phyloP scores from a whole-genome alignment of 371 early-diverging fungal species.

The Rhizomucor pusillus region DNA sequence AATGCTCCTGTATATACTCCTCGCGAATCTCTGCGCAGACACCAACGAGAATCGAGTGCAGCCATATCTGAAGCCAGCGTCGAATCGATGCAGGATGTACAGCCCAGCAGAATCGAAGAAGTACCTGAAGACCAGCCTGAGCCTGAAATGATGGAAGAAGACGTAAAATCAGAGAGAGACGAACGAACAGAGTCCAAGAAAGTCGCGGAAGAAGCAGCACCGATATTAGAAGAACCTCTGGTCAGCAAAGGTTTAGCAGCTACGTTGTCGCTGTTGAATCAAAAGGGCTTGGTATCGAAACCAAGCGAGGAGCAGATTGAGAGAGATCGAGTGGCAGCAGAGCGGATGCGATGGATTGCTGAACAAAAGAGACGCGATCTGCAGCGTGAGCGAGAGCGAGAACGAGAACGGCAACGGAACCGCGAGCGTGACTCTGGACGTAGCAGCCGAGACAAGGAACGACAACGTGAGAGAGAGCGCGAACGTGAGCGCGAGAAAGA shows the following conservation, averaged over 20 bases:
- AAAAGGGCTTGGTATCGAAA: slow-evolving; percentile 55
- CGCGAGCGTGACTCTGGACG: slow-evolving; percentile 25
- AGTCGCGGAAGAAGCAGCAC: slow-evolving; percentile 11
- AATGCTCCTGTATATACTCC: slow-evolving; percentile 35
- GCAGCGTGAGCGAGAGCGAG: slow-evolving; percentile 46
- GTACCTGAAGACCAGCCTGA: slow-evolving; percentile 5
- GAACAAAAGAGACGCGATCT: slow-evolving; percentile 63
- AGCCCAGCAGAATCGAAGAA: not conserved
- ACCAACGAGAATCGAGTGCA: slow-evolving; percentile 11
- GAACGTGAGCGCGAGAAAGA: slow-evolving; percentile 56
- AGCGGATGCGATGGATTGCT: slow-evolving; percentile 68
- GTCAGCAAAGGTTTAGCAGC: slow-evolving; percentile 84
- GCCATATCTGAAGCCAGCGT: slow-evolving; percentile 5
- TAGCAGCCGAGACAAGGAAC: slow-evolving; percentile 29
- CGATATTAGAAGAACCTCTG: slow-evolving; percentile 76
- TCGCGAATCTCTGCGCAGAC: slow-evolving; percentile 13
- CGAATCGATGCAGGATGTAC: slow-evolving; percentile 6
- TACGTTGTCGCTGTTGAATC: slow-evolving; percentile 72
- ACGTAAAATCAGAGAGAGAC: not conserved
- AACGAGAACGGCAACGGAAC: slow-evolving; percentile 25
- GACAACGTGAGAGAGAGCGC: slow-evolving; percentile 35
- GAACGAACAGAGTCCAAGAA: slow-evolving; percentile 7
- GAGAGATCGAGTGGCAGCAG: slow-evolving; percentile 61
- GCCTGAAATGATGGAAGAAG: slow-evolving; percentile 7
- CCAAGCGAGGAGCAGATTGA: slow-evolving; percentile 60